phyloP scores from a whole-genome alignment of 805 yeast species.

The Naumovozyma dairenensis region DNA sequence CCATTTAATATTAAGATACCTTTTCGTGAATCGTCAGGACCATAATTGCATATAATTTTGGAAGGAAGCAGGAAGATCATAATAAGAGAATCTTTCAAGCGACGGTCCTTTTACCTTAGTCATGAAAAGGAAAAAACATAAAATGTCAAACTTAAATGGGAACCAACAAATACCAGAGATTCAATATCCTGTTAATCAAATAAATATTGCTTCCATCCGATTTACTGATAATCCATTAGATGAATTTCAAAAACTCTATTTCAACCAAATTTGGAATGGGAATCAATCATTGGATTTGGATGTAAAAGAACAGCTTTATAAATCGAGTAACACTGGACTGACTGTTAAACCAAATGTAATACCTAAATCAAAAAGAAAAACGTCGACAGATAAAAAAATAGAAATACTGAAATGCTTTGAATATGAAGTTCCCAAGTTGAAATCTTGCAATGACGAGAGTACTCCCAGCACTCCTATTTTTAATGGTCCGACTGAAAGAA shows the following conservation, averaged over 20 bases:
- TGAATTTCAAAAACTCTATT: constrained; percentile 22
- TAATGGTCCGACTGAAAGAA: background rate
- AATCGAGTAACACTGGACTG: constrained; percentile 1
- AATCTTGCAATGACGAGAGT: too few relatives aligned
- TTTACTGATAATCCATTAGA: constrained; percentile 18
- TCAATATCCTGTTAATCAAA: constrained; percentile 10
- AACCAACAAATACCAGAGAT: background rate
- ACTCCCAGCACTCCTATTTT: background rate
- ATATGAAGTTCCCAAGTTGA: constrained; percentile 22
- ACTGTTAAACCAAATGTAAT: background rate
- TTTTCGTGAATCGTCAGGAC: too few relatives aligned
- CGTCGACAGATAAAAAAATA: constrained; percentile 1
- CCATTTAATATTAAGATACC: too few relatives aligned
- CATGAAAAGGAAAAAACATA: background rate
- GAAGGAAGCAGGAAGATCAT: too few relatives aligned
- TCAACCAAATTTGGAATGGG: constrained; percentile 8
- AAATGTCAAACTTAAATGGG: background rate
- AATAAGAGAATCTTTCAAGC: too few relatives aligned
- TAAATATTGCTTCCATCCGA: constrained; percentile 8
- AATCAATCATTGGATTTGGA: constrained; percentile 1
- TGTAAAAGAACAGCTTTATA: background rate
- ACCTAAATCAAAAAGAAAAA: background rate
- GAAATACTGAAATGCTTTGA: constrained; percentile 15
- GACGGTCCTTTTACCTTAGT: too few relatives aligned
- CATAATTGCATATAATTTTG: too few relatives aligned